Evolutionary conservation across 805 yeast species (phyloP), one percentile per base, ranked within the genome.

Genomic region (Sungouiella thailandica): DNA sequence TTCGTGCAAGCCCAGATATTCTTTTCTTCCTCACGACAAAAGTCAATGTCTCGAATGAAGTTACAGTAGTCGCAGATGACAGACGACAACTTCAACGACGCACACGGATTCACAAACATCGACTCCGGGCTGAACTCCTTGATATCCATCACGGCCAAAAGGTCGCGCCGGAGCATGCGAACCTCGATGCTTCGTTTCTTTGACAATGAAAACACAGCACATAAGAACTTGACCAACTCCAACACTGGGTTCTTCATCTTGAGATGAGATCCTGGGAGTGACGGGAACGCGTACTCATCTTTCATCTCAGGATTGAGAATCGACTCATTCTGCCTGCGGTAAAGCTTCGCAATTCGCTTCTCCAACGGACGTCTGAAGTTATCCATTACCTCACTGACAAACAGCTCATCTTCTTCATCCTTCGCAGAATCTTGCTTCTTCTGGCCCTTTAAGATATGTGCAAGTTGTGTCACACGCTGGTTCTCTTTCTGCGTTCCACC

Each of bases 111-210:
- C 25, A 55, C 59, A 58, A 88, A 89, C 12, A 65, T 65, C 1
- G 90, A 85, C 37, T 78, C 85, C 3, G 72, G 72, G 43, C 86
- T 79, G 59, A 93, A 93, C 53, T 93, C 98, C 39, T 82, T 78
- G 25, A 89, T 72, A 19, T 88, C 95, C 46, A 94, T 75, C 4
- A 83, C 57, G 2, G 72, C 68, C 23, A 93, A 66, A 40, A 94
- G 60, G 35, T 83, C 88, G 41, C 83, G 78, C 36, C 96, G 70
- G 36, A 93, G 57, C 40, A 80, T 57, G 42, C 96, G 68, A 17
- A 78, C 83, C 52, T 89, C 97, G 23, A 86, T 63, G 29, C 69
- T 72, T 32, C 89, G 63, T 30, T 73, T 72, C 28, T 67, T 62
- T 0, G 88, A 84, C 9, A 90, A 64, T 2, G 78, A 65, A 56